Conservation (phyloP, 176 grass and related monocot species). For the Triticum monococcum region DNA sequence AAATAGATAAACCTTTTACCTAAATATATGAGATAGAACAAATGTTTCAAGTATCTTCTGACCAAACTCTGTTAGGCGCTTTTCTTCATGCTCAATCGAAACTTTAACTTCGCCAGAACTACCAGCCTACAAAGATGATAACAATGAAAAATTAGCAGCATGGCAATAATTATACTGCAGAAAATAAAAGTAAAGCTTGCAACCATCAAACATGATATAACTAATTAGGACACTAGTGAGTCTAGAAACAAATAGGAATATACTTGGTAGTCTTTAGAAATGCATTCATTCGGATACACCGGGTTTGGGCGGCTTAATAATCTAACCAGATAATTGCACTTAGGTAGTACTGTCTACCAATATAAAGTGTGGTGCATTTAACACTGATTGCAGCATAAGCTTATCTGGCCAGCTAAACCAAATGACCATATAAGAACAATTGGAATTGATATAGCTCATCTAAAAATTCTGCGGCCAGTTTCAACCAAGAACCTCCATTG, state of each 20-base stretch:
- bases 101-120: slow-evolving; percentile 83
- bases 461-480: background rate
- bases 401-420: background rate
- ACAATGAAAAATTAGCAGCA: slow-evolving; percentile 24
- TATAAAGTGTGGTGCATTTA: background rate
- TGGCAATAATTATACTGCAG: slow-evolving; percentile 7
- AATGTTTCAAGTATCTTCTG: slow-evolving; percentile 90
- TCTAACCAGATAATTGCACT: background rate
- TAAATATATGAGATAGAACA: slow-evolving; percentile 86
- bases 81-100: slow-evolving; percentile 84
- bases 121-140: slow-evolving; percentile 68
- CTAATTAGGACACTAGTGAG: slow-evolving; percentile 5
- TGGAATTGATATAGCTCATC: background rate
- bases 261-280: background rate
- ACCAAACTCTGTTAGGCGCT: slow-evolving; percentile 76
- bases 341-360: background rate
- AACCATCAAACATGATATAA: slow-evolving; percentile 14
- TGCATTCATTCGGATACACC: background rate
- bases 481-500: background rate
- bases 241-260: background rate
- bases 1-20: slow-evolving; percentile 41
- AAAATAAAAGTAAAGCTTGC: slow-evolving; percentile 32
- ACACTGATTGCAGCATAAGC: background rate
- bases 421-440: background rate
- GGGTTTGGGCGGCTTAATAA: background rate